Evolutionary conservation across 345 rosid genomes (phyloP).

Genomic region (Microthlaspi erraticum): DNA sequence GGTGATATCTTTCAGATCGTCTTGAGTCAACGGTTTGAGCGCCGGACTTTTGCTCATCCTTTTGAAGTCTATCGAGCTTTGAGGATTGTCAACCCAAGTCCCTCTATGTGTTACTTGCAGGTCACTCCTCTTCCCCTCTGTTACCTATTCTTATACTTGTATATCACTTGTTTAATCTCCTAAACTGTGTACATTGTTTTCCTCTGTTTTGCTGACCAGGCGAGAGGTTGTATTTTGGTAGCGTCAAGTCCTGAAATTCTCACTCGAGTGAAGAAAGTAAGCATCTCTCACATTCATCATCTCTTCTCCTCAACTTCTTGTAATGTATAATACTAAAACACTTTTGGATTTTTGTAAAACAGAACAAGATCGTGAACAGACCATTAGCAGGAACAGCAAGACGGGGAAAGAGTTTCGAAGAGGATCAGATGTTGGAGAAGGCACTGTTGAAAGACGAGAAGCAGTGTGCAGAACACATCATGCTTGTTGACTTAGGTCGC

Average conservation of each 20-base stretch:
- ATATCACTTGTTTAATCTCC: background rate
- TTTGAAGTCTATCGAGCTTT: slow-evolving; percentile 83
- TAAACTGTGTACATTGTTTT: slow-evolving; percentile 2
- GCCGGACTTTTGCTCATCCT: slow-evolving; percentile 84
- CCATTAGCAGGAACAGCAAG: slow-evolving; percentile 91
- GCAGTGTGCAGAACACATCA: slow-evolving; percentile 92
- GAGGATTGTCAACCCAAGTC: slow-evolving; percentile 89
- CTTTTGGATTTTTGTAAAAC: slow-evolving; percentile 25
- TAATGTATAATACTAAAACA: background rate
- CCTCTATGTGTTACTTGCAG: slow-evolving; percentile 83
- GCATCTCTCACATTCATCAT: background rate
- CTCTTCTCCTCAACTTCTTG: background rate
- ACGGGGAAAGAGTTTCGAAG: slow-evolving; percentile 77
- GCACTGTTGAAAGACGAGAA: slow-evolving; percentile 72
- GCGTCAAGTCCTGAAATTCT: slow-evolving; percentile 95
- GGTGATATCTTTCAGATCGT: slow-evolving; percentile 95
- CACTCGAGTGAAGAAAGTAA: slow-evolving; percentile 76
- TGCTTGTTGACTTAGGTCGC: slow-evolving; percentile 93
- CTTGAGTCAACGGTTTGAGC: slow-evolving; percentile 84
- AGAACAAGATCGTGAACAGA: slow-evolving; percentile 71
- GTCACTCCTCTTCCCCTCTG: slow-evolving; percentile 42
- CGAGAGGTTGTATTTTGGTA: slow-evolving; percentile 79
- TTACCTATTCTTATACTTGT: too few species aligned
- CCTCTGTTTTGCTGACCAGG: slow-evolving; percentile 51
- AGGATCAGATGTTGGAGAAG: slow-evolving; percentile 70